phyloP scores from a whole-genome alignment of 306 rosid genomes.

The Quercus robur region DNA sequence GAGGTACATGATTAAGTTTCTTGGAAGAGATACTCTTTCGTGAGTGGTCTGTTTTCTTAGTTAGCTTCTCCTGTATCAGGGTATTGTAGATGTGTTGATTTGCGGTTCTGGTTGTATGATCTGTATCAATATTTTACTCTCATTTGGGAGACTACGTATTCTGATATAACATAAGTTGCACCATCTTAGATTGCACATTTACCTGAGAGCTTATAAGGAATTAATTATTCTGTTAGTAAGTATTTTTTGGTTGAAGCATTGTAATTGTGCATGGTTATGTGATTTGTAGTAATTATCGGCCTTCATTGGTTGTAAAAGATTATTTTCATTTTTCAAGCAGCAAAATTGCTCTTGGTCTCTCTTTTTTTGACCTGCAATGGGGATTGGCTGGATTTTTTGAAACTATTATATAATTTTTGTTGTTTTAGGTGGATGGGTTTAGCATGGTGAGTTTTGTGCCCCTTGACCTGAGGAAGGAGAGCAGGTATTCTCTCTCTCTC shows the following conservation, averaged over 20 bases:
- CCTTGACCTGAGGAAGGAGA: conserved; percentile 83
- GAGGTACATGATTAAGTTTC: background rate
- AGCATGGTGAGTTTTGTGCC: conserved; percentile 81
- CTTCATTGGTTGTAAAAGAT: background rate
- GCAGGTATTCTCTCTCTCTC: conserved; percentile 46
- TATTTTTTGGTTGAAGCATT: background rate
- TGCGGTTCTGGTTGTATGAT: background rate
- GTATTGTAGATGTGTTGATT: background rate
- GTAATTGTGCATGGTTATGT: background rate
- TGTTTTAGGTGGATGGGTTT: conserved; percentile 54
- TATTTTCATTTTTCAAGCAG: background rate
- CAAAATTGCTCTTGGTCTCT: background rate
- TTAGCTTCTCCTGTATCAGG: background rate
- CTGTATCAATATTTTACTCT: background rate
- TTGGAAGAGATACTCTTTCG: background rate
- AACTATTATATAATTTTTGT: conserved; percentile 9
- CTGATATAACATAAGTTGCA: background rate
- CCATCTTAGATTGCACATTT: background rate
- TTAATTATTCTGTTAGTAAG: background rate
- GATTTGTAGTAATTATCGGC: background rate
- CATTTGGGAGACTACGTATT: background rate
- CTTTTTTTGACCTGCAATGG: background rate
- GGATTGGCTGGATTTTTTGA: background rate
- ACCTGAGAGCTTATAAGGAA: background rate
- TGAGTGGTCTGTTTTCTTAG: background rate